Base-by-base conservation (phyloP, 169 alveolate species). In the Cryptosporidium tyzzeri region DNA sequence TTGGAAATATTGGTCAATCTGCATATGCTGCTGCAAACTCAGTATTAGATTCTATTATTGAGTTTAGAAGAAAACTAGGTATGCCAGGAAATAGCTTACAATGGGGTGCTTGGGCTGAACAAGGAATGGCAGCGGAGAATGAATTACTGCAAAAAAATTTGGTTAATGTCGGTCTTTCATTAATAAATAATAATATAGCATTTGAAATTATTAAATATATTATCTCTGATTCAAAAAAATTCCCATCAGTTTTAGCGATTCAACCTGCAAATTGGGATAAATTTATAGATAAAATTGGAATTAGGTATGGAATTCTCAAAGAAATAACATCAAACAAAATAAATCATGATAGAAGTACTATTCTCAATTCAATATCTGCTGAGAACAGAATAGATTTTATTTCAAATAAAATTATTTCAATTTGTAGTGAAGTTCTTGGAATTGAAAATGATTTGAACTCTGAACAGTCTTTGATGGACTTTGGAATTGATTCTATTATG, bases 81-180 rank as follows among this genome's bases (percentile, higher is more conserved):
- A 21, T 67, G 9, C 7, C 74, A 0, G 91, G 91, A 21, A 39
- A 37, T 33, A 85, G 91, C 33, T 29, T 85, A 71, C 91, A 85
- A 50, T 85, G 91, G 91, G 91, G 91, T 58, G 75, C 91, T 23
- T 85, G 91, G 91, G 68, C 71, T 26, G 84, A 85, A 65, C 91
- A 85, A 65, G 91, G 91, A 21, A 85, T 85, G 91, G 91, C 85
- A 68, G 41, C n/a, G 10, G 18, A 41, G 31, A 80, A 80, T 65
- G 70, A 80, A 29, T 45, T 45, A 39, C 45, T 80, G 23, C 61
- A 41, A 7, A 80, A 23, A 14, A 50, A 65, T 39, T 59, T 80
- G 33, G 26, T 45, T 12, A 44, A 80, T 61, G 59, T 59, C 8
- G 89, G 89, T 4, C 31, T 80, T 12, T 59, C 69, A 61, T 26